Conservation (phyloP, 306 rosid genomes). For the Rosa chinensis region DNA sequence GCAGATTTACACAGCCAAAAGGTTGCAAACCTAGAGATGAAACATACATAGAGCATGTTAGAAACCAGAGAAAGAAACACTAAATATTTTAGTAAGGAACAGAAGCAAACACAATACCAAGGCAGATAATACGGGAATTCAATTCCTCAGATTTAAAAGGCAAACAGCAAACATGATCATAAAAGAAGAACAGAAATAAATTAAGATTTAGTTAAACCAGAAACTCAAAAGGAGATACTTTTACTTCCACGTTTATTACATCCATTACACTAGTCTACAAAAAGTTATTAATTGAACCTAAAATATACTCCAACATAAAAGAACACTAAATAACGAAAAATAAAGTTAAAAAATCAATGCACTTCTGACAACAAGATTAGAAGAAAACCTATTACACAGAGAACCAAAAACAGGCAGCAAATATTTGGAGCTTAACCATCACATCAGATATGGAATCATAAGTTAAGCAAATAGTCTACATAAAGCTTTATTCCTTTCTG, state of each 20-base stretch:
- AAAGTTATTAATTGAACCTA: neutral
- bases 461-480: neutral
- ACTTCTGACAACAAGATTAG: neutral
- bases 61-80: constrained; percentile 2
- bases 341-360: neutral
- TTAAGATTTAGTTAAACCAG: neutral
- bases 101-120: neutral
- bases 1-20: constrained; percentile 1
- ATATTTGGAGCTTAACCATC: neutral
- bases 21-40: constrained; percentile 1
- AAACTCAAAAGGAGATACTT: neutral
- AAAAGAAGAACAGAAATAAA: neutral
- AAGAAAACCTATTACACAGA: neutral
- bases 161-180: neutral
- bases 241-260: neutral
- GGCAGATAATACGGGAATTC: neutral
- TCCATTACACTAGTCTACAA: neutral
- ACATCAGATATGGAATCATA: neutral
- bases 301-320: too few species aligned
- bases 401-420: neutral
- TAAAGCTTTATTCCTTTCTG: neutral
- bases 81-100: neutral
- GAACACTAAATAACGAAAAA: neutral
- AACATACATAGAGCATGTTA: neutral
- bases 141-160: neutral